phyloP scores from a whole-genome alignment of 1,139 yeast genomes.

The Yamadazyma kanchanaburiensis region DNA sequence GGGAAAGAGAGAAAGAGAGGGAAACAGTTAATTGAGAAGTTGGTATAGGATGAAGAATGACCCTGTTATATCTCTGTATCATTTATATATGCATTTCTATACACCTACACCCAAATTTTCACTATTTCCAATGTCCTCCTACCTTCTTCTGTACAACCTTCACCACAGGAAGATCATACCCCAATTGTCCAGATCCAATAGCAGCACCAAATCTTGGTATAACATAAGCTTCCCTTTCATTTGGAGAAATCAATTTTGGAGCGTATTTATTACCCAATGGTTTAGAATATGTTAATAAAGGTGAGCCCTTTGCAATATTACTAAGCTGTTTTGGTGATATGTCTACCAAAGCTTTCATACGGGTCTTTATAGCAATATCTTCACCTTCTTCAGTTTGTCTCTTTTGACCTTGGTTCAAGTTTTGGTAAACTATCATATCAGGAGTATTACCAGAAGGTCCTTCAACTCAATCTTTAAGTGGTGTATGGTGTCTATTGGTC shows the following conservation, averaged over 20 bases:
- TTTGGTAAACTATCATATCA: slow-evolving; percentile 66
- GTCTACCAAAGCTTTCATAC: slow-evolving; percentile 78
- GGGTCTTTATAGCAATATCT: slow-evolving; percentile 44
- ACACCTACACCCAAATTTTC: no score
- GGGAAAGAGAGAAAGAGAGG: no score
- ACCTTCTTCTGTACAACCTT: slow-evolving; percentile 70
- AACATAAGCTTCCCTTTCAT: slow-evolving; percentile 81
- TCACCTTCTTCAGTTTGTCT: slow-evolving; percentile 21
- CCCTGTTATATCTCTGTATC: no score
- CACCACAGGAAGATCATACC: slow-evolving; percentile 89
- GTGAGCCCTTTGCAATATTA: slow-evolving; percentile 70
- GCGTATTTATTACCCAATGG: slow-evolving; percentile 91
- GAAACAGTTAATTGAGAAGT: no score
- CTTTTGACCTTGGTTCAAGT: slow-evolving; percentile 50
- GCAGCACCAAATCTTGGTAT: slow-evolving; percentile 89
- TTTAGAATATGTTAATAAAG: slow-evolving; percentile 78
- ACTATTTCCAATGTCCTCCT: slow-evolving; percentile 68
- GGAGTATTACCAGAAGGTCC: slow-evolving; percentile 63
- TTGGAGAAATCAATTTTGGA: slow-evolving; percentile 61
- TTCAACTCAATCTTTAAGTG: no score
- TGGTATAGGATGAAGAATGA: no score
- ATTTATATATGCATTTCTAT: no score
- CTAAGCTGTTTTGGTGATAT: slow-evolving; percentile 72
- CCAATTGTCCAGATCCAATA: slow-evolving; percentile 78
- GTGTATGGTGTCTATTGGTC: no score